Evolutionary conservation across 208 protist genomes (phyloP), one percentile per base, ranked within the genome.

Genomic region (Sergeia podlipaevii): DNA sequence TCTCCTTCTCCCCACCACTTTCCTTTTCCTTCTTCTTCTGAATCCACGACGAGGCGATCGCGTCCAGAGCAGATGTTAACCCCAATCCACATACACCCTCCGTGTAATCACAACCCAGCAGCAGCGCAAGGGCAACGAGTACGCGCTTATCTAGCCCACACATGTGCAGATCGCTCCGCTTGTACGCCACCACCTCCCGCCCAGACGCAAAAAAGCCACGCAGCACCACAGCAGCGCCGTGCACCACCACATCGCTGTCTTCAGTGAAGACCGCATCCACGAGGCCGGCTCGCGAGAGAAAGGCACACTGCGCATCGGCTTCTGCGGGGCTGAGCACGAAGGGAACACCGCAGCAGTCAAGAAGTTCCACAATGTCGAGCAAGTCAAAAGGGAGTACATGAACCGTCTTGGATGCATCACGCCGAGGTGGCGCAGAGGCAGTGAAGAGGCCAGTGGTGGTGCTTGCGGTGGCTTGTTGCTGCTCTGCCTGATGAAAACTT

Each of bases 31-130:
- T 24, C 28, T 18, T 18, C 4, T 17, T 30, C 29, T 18, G 51
- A n/a, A 42, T 41, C 83, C 86, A 94, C 4, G 77, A 29, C 30
- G 75, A 50, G 1, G 73, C 62, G 4, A 95, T 52, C 3, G 79
- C 80, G 29, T 77, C 59, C 23, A 95, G 51, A 2, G 81, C 70
- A 18, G 77, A 80, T 1, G 79, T 51, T 8, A 95, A 46, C 5
- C 93, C 93, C 18, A 98, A 76, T 39, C 94, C 91, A 17, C 60
- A 10, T 29, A 98, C 74, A 11, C 96, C 96, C 13, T 96, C 81
- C 3, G 81, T 89, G 76, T 98, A 98, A 68, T 98, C 96, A 44
- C 80, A 95, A n/a, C 96, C 96, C n/a, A 98, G 80, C 6, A 98
- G 69, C 33, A 93, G 65, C 7, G 93, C 94, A 6, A 98, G 67